These are phyloP conservation scores for Microcera coccophila DNA, from an alignment of 2,329 filamentous ascomycete genomes.

Conservation along the genomic window DNA sequence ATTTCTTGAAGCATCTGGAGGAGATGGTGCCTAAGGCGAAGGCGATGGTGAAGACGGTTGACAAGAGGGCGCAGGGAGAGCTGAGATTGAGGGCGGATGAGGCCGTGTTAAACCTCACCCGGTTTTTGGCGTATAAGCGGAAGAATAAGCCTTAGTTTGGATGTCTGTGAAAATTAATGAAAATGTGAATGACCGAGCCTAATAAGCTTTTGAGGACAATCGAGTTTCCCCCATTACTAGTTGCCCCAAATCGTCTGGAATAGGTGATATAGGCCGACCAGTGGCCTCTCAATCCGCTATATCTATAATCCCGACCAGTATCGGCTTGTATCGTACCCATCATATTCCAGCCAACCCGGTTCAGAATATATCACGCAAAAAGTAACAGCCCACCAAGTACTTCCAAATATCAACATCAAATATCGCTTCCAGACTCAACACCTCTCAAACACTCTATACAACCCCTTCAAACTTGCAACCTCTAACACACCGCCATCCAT, in stretches of 20 bases:
- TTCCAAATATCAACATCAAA: not conserved
- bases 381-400: not conserved
- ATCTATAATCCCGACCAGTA: too few species aligned
- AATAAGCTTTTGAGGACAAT: too few species aligned
- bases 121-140: slow-evolving; percentile 64
- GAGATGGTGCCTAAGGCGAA: slow-evolving; percentile 51
- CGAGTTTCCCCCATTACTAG: too few species aligned
- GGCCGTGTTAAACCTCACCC: slow-evolving; percentile 54
- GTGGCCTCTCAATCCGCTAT: too few species aligned
- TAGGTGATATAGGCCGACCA: too few species aligned
- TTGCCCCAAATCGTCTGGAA: too few species aligned
- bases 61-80: slow-evolving; percentile 56
- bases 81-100: slow-evolving; percentile 59
- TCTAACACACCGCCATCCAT: slow-evolving; percentile 74
- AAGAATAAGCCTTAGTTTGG: slow-evolving; percentile 43
- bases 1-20: slow-evolving; percentile 57
- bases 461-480: slow-evolving; percentile 83
- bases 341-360: not conserved
- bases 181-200: not conserved
- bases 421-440: slow-evolving; percentile 54
- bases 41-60: slow-evolving; percentile 55
- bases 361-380: not conserved
- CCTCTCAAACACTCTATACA: slow-evolving; percentile 93
- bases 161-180: not conserved
- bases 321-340: not conserved